Evolutionary conservation across 345 rosid genomes (phyloP), one percentile per base, ranked within the genome.

Genomic region (Ailanthus altissimus): DNA sequence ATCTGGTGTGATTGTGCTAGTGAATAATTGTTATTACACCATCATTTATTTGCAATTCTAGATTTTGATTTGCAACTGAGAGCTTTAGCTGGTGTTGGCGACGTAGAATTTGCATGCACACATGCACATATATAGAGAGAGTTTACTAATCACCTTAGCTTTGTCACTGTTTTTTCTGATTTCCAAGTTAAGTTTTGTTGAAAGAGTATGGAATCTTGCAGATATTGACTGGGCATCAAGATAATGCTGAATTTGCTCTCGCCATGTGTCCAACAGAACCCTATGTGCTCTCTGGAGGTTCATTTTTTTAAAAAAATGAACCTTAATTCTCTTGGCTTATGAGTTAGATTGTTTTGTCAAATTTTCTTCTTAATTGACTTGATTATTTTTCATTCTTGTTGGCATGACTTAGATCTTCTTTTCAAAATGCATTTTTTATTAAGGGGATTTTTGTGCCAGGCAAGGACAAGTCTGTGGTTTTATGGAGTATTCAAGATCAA

Each of bases 401-500:
- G 26, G 16, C 15, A 32, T 18, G 28, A 70, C 11, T 56, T 25
- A 32, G 58, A 47, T 49, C 38, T 7, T 72, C 47, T 59, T 59
- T 16, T 20, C 45, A 59, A 28, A 11, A 16, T 46, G 20, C 28
- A 42, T 10, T 84, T 67, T 61, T 67, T 70, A 68, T 66, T 0
- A 4, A 42, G 45, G 50, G 42, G 38, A 75, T 40, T 42, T 72
- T 78, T 45, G 32, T 66, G n/a, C 70, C 81, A 90, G 94, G 92
- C 12, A 90, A 90, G 80, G 93, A 90, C 77, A 84, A 81, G 77
- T 80, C 65, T 16, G 93, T 90, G 61, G 84, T 88, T 73, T 78
- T 88, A 66, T 90, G 94, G 94, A 87, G 91, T 42, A 86, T 90
- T 78, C 91, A 87, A 51, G 94, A 90, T 74, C 88, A 88, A 56